Percentiles rank a stretch among this genome's conserved stretches.
phyloP scores from a whole-genome alignment of 129 eudicot species.

The Deinandra increscens region DNA sequence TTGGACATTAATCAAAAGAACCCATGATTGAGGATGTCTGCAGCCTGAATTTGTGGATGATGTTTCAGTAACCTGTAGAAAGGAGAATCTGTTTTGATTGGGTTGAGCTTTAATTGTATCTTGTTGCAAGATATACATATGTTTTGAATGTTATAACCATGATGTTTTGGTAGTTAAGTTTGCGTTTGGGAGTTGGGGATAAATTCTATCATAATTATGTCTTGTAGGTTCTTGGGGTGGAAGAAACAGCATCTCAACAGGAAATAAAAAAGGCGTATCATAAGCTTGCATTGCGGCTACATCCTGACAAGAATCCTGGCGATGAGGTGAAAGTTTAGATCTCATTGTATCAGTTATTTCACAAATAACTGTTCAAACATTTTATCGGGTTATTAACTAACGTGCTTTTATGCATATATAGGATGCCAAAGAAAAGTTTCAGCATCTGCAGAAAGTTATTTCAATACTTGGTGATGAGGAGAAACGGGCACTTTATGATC shows the following conservation, averaged over 20 bases:
- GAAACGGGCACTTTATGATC: slow-evolving; percentile 89
- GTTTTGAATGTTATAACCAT: background rate
- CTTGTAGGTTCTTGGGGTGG: slow-evolving; percentile 86
- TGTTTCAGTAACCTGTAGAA: too few relatives aligned
- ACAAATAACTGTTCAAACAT: background rate
- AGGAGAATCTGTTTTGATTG: slow-evolving; percentile 7
- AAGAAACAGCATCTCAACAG: slow-evolving; percentile 76
- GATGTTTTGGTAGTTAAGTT: background rate
- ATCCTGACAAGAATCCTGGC: slow-evolving; percentile 95
- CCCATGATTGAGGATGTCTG: background rate
- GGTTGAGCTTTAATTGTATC: background rate
- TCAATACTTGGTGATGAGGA: slow-evolving; percentile 97
- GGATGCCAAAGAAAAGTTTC: slow-evolving; percentile 96
- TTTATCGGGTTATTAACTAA: slow-evolving; percentile 1
- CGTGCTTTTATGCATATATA: slow-evolving; percentile 21
- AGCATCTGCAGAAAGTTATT: slow-evolving; percentile 93
- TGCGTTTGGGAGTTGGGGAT: background rate
- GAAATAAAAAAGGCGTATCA: slow-evolving; percentile 89
- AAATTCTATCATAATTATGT: slow-evolving; percentile 2
- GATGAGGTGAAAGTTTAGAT: slow-evolving; percentile 58
- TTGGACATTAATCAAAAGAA: too few relatives aligned
- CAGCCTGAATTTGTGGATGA: background rate
- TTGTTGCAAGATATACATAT: background rate
- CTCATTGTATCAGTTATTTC: background rate
- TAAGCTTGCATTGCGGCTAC: slow-evolving; percentile 82